Conservation (phyloP, 768 basidiomycete species). For the Calocybe gangraenosa region DNA sequence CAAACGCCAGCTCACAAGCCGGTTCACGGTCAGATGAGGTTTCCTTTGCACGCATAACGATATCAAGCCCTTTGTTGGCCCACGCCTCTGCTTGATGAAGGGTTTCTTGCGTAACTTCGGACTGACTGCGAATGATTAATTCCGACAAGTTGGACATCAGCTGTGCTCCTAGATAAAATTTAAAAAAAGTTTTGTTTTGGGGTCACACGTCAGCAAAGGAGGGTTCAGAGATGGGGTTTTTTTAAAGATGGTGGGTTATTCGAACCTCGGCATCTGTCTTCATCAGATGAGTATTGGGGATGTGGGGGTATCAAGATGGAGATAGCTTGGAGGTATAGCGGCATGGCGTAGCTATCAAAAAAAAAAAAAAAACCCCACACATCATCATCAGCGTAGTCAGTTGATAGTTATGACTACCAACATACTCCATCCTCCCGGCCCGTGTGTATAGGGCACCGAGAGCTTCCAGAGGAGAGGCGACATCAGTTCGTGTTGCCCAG, state of each 20-base stretch:
- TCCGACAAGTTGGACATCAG: slow-evolving; percentile 44
- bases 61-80: slow-evolving; percentile 47
- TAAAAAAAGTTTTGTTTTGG: too few relatives aligned
- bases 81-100: slow-evolving; percentile 54
- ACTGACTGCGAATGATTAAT: slow-evolving; percentile 31
- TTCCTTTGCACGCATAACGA: slow-evolving; percentile 25
- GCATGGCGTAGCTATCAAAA: slow-evolving; percentile 53
- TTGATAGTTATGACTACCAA: slow-evolving; percentile 3
- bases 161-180: slow-evolving; percentile 35
- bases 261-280: slow-evolving; percentile 60
- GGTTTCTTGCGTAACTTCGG: slow-evolving; percentile 24
- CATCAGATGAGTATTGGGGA: slow-evolving; percentile 29
- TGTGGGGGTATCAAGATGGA: slow-evolving; percentile 52
- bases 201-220: slow-evolving; percentile 1
- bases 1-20: slow-evolving; percentile 52
- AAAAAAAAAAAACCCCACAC: too few relatives aligned
- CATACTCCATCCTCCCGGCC: slow-evolving; percentile 54
- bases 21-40: slow-evolving; percentile 19
- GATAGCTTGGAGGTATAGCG: slow-evolving; percentile 63
- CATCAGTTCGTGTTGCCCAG: slow-evolving; percentile 57
- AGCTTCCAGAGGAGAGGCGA: slow-evolving; percentile 66
- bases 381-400: slow-evolving; percentile 4
- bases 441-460: slow-evolving; percentile 59
- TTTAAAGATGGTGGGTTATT: background rate
- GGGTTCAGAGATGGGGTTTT: background rate